Evolutionary conservation across 768 basidiomycete species (phyloP).

Genomic region (Trametes cingulata): DNA sequence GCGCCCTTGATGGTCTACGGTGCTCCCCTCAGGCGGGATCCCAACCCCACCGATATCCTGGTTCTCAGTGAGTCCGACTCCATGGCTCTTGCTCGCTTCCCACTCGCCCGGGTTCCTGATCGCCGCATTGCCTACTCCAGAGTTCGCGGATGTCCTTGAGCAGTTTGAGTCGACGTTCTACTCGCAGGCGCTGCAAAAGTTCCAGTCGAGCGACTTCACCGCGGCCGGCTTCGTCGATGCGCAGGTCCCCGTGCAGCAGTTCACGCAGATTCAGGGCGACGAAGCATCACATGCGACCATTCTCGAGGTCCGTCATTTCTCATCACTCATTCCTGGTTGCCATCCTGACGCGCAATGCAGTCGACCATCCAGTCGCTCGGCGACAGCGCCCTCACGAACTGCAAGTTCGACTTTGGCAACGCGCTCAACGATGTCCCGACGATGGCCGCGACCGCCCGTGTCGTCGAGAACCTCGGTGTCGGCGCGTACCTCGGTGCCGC

Average conservation of each 20-base stretch:
- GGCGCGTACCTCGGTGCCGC: constrained; percentile 77
- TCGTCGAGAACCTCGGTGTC: constrained; percentile 77
- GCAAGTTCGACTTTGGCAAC: constrained; percentile 67
- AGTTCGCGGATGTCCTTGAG: constrained; percentile 76
- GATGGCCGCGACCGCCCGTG: constrained; percentile 71
- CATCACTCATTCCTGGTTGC: background rate
- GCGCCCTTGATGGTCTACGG: constrained; percentile 26
- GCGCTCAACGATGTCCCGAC: constrained; percentile 65
- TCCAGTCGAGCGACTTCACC: constrained; percentile 62
- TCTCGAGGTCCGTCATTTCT: constrained; percentile 47
- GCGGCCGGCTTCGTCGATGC: constrained; percentile 63
- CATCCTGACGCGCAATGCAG: constrained; percentile 28
- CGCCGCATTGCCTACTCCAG: constrained; percentile 36
- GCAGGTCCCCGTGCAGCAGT: constrained; percentile 58
- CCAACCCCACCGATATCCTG: constrained; percentile 45
- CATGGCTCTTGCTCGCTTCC: background rate
- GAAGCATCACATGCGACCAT: constrained; percentile 59
- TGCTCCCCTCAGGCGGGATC: constrained; percentile 36
- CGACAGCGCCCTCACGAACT: constrained; percentile 51
- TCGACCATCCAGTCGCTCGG: constrained; percentile 55
- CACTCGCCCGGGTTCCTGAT: background rate
- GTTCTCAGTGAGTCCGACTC: constrained; percentile 55
- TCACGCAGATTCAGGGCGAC: constrained; percentile 59
- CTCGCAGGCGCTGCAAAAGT: constrained; percentile 61
- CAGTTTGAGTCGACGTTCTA: constrained; percentile 74